Percentiles rank a stretch among this genome's conserved stretches.
These are phyloP conservation scores for Beta vulgaris DNA, from an alignment of 148 eudicot species.

Conservation along the genomic window DNA sequence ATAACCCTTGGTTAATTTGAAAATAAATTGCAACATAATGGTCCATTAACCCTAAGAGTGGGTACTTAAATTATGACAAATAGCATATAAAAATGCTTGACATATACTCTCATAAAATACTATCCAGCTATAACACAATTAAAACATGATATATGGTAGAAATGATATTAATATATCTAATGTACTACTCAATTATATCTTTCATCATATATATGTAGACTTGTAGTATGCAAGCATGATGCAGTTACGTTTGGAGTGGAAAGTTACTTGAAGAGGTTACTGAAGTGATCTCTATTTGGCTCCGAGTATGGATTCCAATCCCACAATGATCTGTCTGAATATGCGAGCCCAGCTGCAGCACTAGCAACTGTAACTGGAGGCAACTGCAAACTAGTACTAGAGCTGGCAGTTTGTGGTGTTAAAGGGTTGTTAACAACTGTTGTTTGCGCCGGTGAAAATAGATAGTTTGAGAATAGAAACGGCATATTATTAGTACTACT, in stretches of 20 bases:
- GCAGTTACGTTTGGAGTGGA: neutral
- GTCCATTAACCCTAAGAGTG: neutral
- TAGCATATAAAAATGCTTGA: neutral
- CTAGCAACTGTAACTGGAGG: slow-evolving; percentile 17
- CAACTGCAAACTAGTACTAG: slow-evolving; percentile 10
- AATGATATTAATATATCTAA: neutral
- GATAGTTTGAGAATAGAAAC: slow-evolving; percentile 31
- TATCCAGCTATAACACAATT: neutral
- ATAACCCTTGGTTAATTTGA: neutral
- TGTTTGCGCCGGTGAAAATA: slow-evolving; percentile 13
- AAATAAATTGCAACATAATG: neutral
- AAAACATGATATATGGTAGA: neutral
- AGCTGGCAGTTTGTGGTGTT: slow-evolving; percentile 15
- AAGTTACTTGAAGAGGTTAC: slow-evolving; percentile 64
- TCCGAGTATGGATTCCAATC: slow-evolving; percentile 60
- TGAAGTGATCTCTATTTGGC: slow-evolving; percentile 50
- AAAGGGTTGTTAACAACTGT: too few species aligned
- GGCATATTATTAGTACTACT: slow-evolving; percentile 20
- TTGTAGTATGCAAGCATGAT: slow-evolving; percentile 15
- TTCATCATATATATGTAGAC: neutral
- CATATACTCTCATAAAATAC: neutral
- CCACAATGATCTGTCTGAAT: slow-evolving; percentile 52
- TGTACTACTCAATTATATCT: neutral
- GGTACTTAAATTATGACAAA: neutral
- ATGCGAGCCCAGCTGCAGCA: slow-evolving; percentile 21